Evolutionary conservation across 1,284 basidiomycete genomes (phyloP), one percentile per base, ranked within the genome.

Genomic region (Ustilago curta): DNA sequence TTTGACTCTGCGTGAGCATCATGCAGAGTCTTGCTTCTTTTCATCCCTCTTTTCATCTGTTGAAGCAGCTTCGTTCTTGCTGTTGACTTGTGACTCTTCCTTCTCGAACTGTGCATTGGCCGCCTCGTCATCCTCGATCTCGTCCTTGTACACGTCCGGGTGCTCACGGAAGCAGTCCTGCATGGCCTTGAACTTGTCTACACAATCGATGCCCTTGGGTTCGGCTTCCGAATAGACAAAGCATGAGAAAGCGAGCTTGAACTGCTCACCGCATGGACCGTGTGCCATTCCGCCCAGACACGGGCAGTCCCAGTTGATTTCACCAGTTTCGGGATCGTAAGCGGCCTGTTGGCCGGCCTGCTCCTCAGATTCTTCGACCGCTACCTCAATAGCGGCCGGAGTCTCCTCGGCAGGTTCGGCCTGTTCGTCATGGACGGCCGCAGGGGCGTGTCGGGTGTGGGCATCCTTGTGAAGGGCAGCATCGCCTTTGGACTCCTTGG

Each of bases 241-340:
- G 87, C 96, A 99, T 43, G 93, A 94, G 87, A 99, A 99, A 0
- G 97, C 96, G 70, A 91, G 92, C 79, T 93, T 91, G 88, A 99
- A 99, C 81, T 98, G 89, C 73, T 90, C 89, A 12, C 96, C 96
- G 83, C 96, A 99, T 2, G 95, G 94, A 7, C 97, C 97, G 82
- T 97, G 89, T 3, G 97, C 95, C 97, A 99, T 98, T 59, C 96
- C 97, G 27, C 96, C 96, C 12, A 99, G 90, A 85, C 96, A 99
- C 73, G 84, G 84, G 72, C 84, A 85, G 74, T 85, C 84, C 84
- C 84, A 85, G 66, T 85, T 85, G 67, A 85, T 84, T 67, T 83
- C 77, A 58, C 96, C 96, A 0, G 96, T 99, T 76, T 91, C 93
- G 21, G 95, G 95, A 87, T 99, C 92, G 88, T 87, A 89, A 0